Percentiles rank a stretch among this genome's conserved stretches.
These are phyloP conservation scores for Nelumbo lutea DNA, from an alignment of 164 flowering plant species.

Conservation along the genomic window DNA sequence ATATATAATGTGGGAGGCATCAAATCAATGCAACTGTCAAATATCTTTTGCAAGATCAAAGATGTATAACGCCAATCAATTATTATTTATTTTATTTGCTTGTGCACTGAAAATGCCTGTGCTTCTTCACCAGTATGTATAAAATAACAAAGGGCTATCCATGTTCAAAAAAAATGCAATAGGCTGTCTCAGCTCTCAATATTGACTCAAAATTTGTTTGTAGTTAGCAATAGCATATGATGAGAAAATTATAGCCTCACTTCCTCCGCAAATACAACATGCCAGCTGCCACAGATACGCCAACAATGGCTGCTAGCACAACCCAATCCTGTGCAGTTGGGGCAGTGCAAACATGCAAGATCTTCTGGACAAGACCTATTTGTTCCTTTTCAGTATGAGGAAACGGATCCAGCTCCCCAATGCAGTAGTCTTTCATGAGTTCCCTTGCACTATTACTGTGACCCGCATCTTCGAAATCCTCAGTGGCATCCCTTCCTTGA, in stretches of 20 bases:
- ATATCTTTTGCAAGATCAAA: no score
- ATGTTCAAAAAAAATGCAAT: not conserved
- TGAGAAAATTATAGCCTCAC: slow-evolving; percentile 19
- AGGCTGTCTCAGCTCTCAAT: not conserved
- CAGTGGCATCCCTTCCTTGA: slow-evolving; percentile 85
- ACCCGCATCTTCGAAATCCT: slow-evolving; percentile 93
- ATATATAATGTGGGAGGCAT: no score
- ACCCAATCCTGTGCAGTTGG: slow-evolving; percentile 57
- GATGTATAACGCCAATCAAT: no score
- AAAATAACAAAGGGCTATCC: not conserved
- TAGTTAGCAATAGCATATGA: not conserved
- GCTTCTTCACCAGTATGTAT: not conserved
- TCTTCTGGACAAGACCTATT: slow-evolving; percentile 17
- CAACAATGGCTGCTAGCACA: slow-evolving; percentile 51
- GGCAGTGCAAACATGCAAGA: slow-evolving; percentile 21
- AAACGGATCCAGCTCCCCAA: slow-evolving; percentile 84
- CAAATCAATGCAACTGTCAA: no score
- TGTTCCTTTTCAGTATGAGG: slow-evolving; percentile 28
- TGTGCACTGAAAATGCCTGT: no score
- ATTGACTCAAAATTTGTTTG: slow-evolving; percentile 19
- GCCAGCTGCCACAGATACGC: slow-evolving; percentile 50
- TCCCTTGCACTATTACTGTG: slow-evolving; percentile 78
- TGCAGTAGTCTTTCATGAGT: slow-evolving; percentile 54
- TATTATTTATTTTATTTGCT: no score
- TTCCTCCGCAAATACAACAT: slow-evolving; percentile 51